Evolutionary conservation across 352 stramenopile genomes (phyloP), one percentile per base, ranked within the genome.

Genomic region (Globisporangium emineosum): DNA sequence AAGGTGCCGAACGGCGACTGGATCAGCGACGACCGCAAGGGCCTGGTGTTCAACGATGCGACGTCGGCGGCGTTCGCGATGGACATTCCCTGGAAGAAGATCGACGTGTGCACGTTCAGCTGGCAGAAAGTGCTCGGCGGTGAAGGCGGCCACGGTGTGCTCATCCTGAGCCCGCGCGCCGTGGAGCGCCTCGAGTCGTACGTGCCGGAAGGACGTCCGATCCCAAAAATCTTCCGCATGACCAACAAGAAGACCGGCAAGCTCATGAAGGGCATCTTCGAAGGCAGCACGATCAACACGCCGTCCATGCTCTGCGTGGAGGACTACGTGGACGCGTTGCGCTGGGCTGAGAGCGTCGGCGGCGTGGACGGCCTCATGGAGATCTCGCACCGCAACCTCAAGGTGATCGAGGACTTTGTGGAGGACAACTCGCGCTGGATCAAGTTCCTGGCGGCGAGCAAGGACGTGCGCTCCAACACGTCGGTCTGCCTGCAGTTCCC

Each of bases 71-170:
- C 96, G 45, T 99, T 99, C 80, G 92, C 92, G 54, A 99, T 99
- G 97, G 88, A 99, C 45, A 99, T 99, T 70, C 91, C 93, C 30
- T 99, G 97, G 97, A 71, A 90, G 60, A 99, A 99, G 85, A 92
- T 99, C 57, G 97, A 99, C 76, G 95, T 99, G 57, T 98, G 94
- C 59, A 99, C 98, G 64, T 99, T 99, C 77, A 99, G 94, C 54
- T 99, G 97, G 96, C 98, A 99, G 78, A 99, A 99, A 83, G 98
- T 99, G 42, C 84, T 99, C 9, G 98, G 98, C 29, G 98, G 98
- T 43, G 98, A 99, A 81, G 98, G 97, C 55, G 97, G 81, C 52
- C 98, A 99, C 72, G 98, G 98, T 64, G 89, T 99, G 68, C 77
- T 99, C 42, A 97, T 99, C 58, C 68, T 99, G 42, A 98, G 87